These are phyloP conservation scores for Hyphodiscus hymeniophilus DNA, from an alignment of 495 filamentous ascomycete species.

Conservation along the genomic window DNA sequence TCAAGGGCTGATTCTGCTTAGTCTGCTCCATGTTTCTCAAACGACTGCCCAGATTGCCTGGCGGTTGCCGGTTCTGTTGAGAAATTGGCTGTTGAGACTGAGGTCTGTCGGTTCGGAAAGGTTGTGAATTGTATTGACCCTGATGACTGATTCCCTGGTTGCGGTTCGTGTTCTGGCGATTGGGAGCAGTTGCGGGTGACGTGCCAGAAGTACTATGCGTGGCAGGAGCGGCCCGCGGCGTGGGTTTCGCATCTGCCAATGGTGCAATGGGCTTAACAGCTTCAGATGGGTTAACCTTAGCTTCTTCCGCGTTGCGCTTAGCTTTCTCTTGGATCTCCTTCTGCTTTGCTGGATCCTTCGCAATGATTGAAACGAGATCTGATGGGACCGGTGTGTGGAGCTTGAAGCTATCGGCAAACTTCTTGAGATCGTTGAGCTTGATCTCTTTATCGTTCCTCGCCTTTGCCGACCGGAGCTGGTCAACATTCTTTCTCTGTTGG, in stretches of 20 bases:
- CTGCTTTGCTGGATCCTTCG: constrained; percentile 90
- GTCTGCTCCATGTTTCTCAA: constrained; percentile 35
- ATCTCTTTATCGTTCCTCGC: constrained; percentile 77
- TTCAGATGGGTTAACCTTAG: constrained; percentile 25
- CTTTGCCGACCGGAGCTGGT: constrained; percentile 66
- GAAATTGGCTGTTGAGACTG: constrained; percentile 9
- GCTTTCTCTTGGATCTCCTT: constrained; percentile 85
- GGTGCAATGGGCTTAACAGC: constrained; percentile 23
- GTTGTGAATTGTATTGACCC: constrained; percentile 11
- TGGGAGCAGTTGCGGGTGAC: constrained; percentile 12
- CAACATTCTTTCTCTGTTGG: constrained; percentile 43
- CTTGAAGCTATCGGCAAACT: constrained; percentile 91
- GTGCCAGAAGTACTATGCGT: constrained; percentile 15
- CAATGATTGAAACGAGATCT: constrained; percentile 89
- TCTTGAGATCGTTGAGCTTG: constrained; percentile 89
- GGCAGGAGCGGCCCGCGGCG: constrained; percentile 21
- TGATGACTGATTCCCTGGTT: constrained; percentile 12
- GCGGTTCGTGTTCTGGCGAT: constrained; percentile 19
- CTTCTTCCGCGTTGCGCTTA: constrained; percentile 55
- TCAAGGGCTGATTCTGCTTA: constrained; percentile 21
- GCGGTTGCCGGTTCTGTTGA: constrained; percentile 22
- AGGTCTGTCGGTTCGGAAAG: constrained; percentile 8
- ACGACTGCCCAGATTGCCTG: constrained; percentile 31
- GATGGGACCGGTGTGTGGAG: constrained; percentile 82
- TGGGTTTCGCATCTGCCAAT: constrained; percentile 13